These are phyloP conservation scores for Leishmania tropica DNA, from an alignment of 208 protist species.

Conservation along the genomic window DNA sequence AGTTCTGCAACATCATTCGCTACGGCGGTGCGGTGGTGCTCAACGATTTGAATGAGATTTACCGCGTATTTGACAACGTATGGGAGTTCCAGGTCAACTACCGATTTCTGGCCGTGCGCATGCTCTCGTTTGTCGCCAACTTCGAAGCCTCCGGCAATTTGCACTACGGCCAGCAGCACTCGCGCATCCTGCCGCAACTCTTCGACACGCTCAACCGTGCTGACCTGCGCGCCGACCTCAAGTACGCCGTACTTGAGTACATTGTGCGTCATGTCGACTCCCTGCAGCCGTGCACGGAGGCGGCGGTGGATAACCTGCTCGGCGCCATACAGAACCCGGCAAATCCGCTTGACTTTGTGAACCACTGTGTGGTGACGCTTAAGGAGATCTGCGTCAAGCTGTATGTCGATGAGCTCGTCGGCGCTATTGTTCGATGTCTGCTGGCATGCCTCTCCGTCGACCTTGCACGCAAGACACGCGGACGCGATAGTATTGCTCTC, in stretches of 20 bases:
- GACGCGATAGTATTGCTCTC: conserved; percentile 36
- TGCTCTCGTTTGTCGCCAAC: conserved; percentile 69
- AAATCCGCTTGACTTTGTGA: conserved; percentile 58
- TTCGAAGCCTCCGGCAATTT: conserved; percentile 53
- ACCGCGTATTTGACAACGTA: conserved; percentile 62
- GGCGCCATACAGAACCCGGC: conserved; percentile 42
- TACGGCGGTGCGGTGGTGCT: conserved; percentile 55
- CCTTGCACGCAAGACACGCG: conserved; percentile 26
- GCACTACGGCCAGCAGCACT: conserved; percentile 44
- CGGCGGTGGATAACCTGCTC: conserved; percentile 69
- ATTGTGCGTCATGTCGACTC: conserved; percentile 65
- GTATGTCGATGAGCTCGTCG: conserved; percentile 77
- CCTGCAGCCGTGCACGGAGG: conserved; percentile 64
- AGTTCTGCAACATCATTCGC: conserved; percentile 74
- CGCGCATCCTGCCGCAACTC: conserved; percentile 62
- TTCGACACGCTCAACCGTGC: conserved; percentile 71
- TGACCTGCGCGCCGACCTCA: conserved; percentile 54
- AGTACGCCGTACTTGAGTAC: conserved; percentile 80
- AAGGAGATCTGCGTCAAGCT: conserved; percentile 69
- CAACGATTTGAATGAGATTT: conserved; percentile 47
- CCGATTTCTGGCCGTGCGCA: conserved; percentile 79
- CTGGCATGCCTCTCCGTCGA: conserved; percentile 47
- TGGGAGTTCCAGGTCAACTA: conserved; percentile 61
- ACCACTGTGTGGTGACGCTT: conserved; percentile 56
- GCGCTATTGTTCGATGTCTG: conserved; percentile 78